Conservation (phyloP, 225 moss, liverwort and hornwort species). For the Pleurozium schreberi region DNA sequence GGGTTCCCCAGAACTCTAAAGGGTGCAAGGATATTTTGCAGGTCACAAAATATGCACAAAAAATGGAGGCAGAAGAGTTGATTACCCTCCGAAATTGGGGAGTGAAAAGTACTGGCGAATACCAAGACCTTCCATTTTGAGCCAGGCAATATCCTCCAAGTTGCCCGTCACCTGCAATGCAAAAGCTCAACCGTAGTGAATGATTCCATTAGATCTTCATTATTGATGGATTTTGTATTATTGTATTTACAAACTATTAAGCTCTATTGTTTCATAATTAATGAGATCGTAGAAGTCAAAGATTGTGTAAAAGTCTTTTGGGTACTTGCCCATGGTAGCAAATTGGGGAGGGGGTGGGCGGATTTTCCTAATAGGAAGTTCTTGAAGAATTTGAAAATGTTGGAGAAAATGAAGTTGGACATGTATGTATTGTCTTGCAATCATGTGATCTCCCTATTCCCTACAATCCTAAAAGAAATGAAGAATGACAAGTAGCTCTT, state of each 20-base stretch:
- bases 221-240: too few species aligned
- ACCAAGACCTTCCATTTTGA: conserved; percentile 86
- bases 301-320: neutral
- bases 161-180: conserved; percentile 76
- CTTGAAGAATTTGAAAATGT: neutral
- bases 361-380: neutral
- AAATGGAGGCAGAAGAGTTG: neutral
- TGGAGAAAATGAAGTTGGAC: neutral
- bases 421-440: neutral
- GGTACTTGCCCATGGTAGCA: neutral
- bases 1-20: neutral
- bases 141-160: conserved; percentile 88
- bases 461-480: neutral
- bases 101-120: conserved; percentile 67
- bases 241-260: too few species aligned
- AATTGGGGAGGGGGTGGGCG: too few species aligned
- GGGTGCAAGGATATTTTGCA: neutral
- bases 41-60: neutral
- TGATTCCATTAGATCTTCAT: neutral
- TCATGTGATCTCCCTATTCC: neutral
- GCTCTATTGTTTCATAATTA: neutral
- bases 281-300: neutral
- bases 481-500: neutral
- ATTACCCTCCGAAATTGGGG: conserved; percentile 91
- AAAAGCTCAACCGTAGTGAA: neutral